Percentiles rank a stretch among this genome's conserved stretches.
These are phyloP conservation scores for Quercus engelmannii DNA, from an alignment of 306 rosid genomes.

Conservation along the genomic window DNA sequence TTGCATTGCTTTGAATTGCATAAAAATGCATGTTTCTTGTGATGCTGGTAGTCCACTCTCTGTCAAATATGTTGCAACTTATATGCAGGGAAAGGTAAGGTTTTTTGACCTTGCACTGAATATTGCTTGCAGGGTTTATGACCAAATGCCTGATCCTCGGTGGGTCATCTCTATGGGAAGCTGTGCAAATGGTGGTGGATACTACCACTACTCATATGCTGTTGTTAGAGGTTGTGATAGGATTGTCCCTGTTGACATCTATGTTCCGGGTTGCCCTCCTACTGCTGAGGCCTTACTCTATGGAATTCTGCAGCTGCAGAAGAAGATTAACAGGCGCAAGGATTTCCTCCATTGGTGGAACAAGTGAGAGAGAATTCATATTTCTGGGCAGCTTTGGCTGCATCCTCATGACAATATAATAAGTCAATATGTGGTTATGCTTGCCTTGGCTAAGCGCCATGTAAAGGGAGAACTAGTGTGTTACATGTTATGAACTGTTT, in stretches of 20 bases:
- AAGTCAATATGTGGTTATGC: slow-evolving; percentile 34
- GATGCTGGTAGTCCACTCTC: not conserved
- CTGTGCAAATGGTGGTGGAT: slow-evolving; percentile 99
- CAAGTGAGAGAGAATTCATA: slow-evolving; percentile 55
- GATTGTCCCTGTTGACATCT: slow-evolving; percentile 94
- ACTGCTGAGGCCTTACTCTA: slow-evolving; percentile 93
- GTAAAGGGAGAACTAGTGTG: slow-evolving; percentile 41
- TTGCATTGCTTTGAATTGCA: not conserved
- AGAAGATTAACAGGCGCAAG: slow-evolving; percentile 96
- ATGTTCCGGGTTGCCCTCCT: slow-evolving; percentile 98
- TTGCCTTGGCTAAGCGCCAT: slow-evolving; percentile 37
- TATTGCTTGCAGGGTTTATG: slow-evolving; percentile 75
- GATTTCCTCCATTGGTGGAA: slow-evolving; percentile 98
- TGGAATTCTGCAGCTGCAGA: slow-evolving; percentile 96
- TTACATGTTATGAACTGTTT: slow-evolving; percentile 24
- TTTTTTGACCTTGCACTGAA: slow-evolving; percentile 4
- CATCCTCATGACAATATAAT: slow-evolving; percentile 29
- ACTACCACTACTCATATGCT: slow-evolving; percentile 94
- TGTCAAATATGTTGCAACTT: not conserved
- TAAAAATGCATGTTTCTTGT: not conserved
- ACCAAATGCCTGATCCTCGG: slow-evolving; percentile 98
- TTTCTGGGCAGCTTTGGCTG: slow-evolving; percentile 28
- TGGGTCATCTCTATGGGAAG: slow-evolving; percentile 99
- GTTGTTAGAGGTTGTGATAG: slow-evolving; percentile 96
- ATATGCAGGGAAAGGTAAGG: not conserved